Base-by-base conservation (phyloP, 2,329 filamentous ascomycete species). In the Alternaria viburni region DNA sequence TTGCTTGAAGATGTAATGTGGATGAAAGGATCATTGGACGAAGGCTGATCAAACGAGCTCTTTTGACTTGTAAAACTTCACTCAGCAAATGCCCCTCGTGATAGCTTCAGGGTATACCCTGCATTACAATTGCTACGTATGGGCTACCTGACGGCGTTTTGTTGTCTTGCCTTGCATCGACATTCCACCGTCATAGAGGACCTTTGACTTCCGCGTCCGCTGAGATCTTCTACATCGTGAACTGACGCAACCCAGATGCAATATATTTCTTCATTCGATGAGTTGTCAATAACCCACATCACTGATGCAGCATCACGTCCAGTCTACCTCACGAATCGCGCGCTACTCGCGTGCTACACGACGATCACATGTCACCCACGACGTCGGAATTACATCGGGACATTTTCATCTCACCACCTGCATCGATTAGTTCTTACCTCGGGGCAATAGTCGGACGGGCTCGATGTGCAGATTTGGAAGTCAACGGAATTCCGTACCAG, bases 291-390 rank as follows among this genome's bases (percentile, higher is more conserved):
- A 17, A 41, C 9, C 36, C 36, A 17, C 36, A n/a, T 41, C 36
- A 41, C 36, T 41, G 5, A 52, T 17, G 19, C 19, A 8, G 30
- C 19, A 25, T 52, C 30, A 9, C 49, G 19, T 23, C 49, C 49
- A 36, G 30, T 41, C 21, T 52, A 41, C 49, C 21, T 23, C 49
- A 23, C 23, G 19, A 12, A 12, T 52, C 15, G 49, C 30, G 23
- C 49, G 49, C 49, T 52, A 52, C 30, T 17, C 49, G 49, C 13
- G 49, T 17, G 36, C 28, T 56, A 21, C 12, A 21, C 1, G 43
- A 10, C 54, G 54, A 47, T 49, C 59, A 54, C 55, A 59, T 58
- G 55, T 54, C 30, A 54, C 21, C 43, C 41, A 56, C 47, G 6
- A 30, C 12, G 30, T 52, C 41, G 57, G 30, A 15, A 17, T 17